Conservation (phyloP, 768 basidiomycete species). For the Coprinopsis cinerea region DNA sequence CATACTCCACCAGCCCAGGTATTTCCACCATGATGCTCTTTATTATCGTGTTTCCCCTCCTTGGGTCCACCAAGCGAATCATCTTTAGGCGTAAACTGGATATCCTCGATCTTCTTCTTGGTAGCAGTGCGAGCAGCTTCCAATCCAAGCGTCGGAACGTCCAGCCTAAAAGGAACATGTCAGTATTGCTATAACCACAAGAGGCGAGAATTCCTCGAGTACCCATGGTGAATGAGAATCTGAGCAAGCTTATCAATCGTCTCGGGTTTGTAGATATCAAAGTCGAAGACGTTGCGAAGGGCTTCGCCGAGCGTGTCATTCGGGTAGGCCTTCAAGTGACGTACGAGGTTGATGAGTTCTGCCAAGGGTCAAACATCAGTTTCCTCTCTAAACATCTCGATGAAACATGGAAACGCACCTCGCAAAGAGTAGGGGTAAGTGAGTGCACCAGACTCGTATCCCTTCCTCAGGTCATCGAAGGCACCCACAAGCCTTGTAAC, state of each 20-base stretch:
- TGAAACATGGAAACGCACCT: constrained; percentile 35
- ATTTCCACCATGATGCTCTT: constrained; percentile 58
- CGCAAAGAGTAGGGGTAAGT: constrained; percentile 66
- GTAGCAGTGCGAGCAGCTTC: constrained; percentile 51
- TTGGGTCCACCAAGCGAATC: constrained; percentile 49
- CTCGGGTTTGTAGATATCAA: constrained; percentile 62
- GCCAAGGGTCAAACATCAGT: not conserved
- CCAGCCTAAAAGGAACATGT: constrained; percentile 29
- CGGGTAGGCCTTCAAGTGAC: constrained; percentile 58
- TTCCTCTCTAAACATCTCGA: not conserved
- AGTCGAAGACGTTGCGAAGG: constrained; percentile 64
- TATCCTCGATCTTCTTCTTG: constrained; percentile 48
- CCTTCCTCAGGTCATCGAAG: constrained; percentile 57
- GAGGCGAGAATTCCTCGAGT: constrained; percentile 10
- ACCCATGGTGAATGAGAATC: constrained; percentile 60
- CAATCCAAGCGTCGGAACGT: constrained; percentile 48
- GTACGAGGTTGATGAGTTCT: constrained; percentile 64
- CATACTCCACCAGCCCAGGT: constrained; percentile 62
- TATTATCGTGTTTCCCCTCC: constrained; percentile 56
- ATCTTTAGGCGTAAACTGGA: constrained; percentile 52
- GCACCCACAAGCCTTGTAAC: constrained; percentile 53
- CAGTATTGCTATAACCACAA: not conserved
- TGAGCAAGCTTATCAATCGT: constrained; percentile 55
- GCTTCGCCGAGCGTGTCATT: constrained; percentile 51
- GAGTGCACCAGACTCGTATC: constrained; percentile 50